Evolutionary conservation across 352 stramenopile species (phyloP).

Genomic region (Phytopythium chamaehyphon): DNA sequence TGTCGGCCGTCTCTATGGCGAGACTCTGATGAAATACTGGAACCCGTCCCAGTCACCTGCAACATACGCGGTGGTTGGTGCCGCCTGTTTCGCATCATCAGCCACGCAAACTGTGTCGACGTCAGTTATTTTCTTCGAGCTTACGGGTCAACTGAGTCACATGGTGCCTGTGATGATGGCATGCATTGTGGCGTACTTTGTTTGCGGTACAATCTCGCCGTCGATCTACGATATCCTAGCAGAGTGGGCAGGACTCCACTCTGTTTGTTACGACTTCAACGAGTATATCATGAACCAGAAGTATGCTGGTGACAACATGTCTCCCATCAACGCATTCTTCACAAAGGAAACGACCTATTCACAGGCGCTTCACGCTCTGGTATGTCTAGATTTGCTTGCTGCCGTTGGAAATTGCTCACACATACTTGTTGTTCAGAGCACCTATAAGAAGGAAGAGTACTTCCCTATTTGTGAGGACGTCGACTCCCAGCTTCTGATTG

Average conservation of each 20-base stretch:
- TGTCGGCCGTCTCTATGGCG: slow-evolving; percentile 66
- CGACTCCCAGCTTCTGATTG: slow-evolving; percentile 16
- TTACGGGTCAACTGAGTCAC: slow-evolving; percentile 77
- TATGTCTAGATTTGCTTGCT: slow-evolving; percentile 19
- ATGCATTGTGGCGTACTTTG: slow-evolving; percentile 79
- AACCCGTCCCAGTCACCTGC: slow-evolving; percentile 69
- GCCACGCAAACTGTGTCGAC: slow-evolving; percentile 89
- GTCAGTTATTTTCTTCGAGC: slow-evolving; percentile 84
- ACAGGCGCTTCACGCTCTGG: slow-evolving; percentile 57
- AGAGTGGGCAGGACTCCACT: slow-evolving; percentile 72
- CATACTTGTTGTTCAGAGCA: slow-evolving; percentile 30
- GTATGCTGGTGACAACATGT: slow-evolving; percentile 64
- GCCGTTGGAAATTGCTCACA: too few relatives aligned
- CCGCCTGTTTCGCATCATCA: slow-evolving; percentile 87
- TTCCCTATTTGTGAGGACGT: slow-evolving; percentile 69
- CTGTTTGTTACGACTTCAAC: slow-evolving; percentile 81
- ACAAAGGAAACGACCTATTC: slow-evolving; percentile 74
- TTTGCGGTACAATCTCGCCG: slow-evolving; percentile 65
- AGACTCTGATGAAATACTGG: slow-evolving; percentile 76
- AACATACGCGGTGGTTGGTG: slow-evolving; percentile 89
- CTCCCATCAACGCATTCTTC: slow-evolving; percentile 45
- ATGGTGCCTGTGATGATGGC: slow-evolving; percentile 83
- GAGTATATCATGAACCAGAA: slow-evolving; percentile 72
- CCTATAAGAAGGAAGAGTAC: slow-evolving; percentile 73
- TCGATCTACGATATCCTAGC: slow-evolving; percentile 86